A percentile compares a stretch with the other conserved stretches of the same genome.
Evolutionary conservation across 2,329 filamentous ascomycete genomes (phyloP).

Genomic region (Didymella exigua): DNA sequence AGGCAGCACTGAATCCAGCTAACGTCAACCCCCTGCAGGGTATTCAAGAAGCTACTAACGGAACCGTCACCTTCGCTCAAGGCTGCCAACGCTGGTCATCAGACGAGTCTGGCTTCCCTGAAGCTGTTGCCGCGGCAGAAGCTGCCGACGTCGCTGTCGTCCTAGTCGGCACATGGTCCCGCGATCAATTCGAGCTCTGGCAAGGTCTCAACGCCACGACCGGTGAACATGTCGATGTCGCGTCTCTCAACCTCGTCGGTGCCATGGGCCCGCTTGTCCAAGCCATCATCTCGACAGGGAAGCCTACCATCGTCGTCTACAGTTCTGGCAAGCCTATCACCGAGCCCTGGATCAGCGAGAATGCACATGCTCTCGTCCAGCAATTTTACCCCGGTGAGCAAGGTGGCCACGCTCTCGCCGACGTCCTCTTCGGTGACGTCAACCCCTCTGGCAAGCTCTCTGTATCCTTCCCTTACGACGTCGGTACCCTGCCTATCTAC

Average conservation of each 20-base stretch:
- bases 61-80: slow-evolving; percentile 68
- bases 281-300: slow-evolving; percentile 70
- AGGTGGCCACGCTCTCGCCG: slow-evolving; percentile 69
- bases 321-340: slow-evolving; percentile 74
- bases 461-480: slow-evolving; percentile 69
- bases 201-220: slow-evolving; percentile 73
- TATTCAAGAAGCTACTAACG: slow-evolving; percentile 64
- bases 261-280: slow-evolving; percentile 70
- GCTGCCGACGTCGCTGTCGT: slow-evolving; percentile 74
- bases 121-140: slow-evolving; percentile 68
- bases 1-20: slow-evolving; percentile 60
- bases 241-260: slow-evolving; percentile 69
- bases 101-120: slow-evolving; percentile 69
- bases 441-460: slow-evolving; percentile 71
- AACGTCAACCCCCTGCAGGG: slow-evolving; percentile 74
- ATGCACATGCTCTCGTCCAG: slow-evolving; percentile 69
- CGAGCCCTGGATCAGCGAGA: slow-evolving; percentile 72
- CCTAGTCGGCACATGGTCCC: slow-evolving; percentile 75
- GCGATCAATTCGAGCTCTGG: slow-evolving; percentile 76
- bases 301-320: slow-evolving; percentile 71
- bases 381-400: slow-evolving; percentile 77
- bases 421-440: slow-evolving; percentile 65
- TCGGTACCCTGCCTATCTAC: slow-evolving; percentile 71
- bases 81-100: slow-evolving; percentile 76
- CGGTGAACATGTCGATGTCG: slow-evolving; percentile 73